These are phyloP conservation scores for Arabis alpina DNA, from an alignment of 345 rosid species.

Conservation along the genomic window DNA sequence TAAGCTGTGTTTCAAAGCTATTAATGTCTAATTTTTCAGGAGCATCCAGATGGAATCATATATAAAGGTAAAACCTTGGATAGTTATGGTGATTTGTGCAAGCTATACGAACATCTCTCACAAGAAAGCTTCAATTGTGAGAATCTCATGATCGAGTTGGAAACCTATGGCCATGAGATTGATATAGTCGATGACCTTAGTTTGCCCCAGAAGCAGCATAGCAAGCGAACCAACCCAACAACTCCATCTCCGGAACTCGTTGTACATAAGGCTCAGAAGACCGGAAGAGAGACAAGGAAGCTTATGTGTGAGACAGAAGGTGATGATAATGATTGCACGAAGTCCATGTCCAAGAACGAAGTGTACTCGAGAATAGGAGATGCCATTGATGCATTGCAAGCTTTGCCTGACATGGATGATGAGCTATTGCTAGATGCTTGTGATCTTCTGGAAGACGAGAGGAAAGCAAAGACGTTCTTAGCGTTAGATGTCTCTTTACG, in stretches of 20 bases:
- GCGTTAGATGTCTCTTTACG: constrained; percentile 63
- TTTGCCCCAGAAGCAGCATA: constrained; percentile 43
- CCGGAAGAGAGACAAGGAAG: constrained; percentile 44
- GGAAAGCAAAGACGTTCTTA: constrained; percentile 75
- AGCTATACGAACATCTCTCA: constrained; percentile 50
- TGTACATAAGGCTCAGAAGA: constrained; percentile 52
- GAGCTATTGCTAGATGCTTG: constrained; percentile 79
- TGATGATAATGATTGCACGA: constrained; percentile 25
- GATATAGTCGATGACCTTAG: constrained; percentile 39
- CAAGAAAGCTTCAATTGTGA: constrained; percentile 39
- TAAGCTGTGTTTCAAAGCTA: background rate
- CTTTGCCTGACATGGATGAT: constrained; percentile 68
- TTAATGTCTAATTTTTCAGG: constrained; percentile 54
- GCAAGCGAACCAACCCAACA: constrained; percentile 46
- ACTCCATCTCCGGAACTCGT: constrained; percentile 24
- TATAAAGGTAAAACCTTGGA: constrained; percentile 57
- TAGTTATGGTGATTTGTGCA: constrained; percentile 53
- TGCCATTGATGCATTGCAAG: constrained; percentile 68
- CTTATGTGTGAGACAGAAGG: constrained; percentile 38
- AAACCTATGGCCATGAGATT: constrained; percentile 36
- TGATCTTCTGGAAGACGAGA: constrained; percentile 83
- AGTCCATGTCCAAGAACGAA: constrained; percentile 30
- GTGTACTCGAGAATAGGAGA: constrained; percentile 46
- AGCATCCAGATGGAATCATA: constrained; percentile 55
- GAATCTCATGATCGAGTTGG: constrained; percentile 42